Base-by-base conservation (phyloP, 768 basidiomycete genomes). In the Auriscalpium microsporum region DNA sequence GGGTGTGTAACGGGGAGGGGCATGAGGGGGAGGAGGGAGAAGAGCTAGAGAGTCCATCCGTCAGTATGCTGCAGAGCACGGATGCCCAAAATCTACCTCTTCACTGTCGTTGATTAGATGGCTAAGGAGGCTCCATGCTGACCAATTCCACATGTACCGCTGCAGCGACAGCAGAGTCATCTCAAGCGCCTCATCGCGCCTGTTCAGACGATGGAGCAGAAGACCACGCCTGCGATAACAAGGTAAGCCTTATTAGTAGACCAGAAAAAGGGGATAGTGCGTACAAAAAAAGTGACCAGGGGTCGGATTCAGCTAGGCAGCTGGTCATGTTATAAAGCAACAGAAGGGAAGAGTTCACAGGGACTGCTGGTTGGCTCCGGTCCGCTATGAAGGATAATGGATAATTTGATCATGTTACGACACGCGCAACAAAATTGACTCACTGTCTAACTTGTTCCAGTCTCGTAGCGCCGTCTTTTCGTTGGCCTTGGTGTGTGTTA, bases 171-270 rank as follows among this genome's bases (percentile, higher is more conserved):
- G 70, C 16, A 96, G 73, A 13, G 82, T 79, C 61, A 75, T 78
- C 66, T 94, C 92, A 11, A 95, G 87, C 1, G 95, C 92, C 65
- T 92, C 88, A 57, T 90, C 84, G 23, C 92, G 80, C 57, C 88
- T 78, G 48, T 82, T 82, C 49, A 94, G 72, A 11, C 90, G 84
- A 46, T 82, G 83, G 53, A 95, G 79, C 59, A 96, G 84, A 4
- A 97, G 70, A 0, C 87, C 89, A 67, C 91, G 89, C 58, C 93
- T 96, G 66, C 47, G 37, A 54, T 34, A 50, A 14, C 46, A 47
- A 58, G 46, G 50, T 33, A 6, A 45, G 36, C n/a, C 44, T 51
- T 28, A 53, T 37, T 52, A 57, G 38, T 34, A 54, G 21, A 21
- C 14, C 45, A 45, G 23, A 45, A n/a, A 7, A 28, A 40, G 36